Conservation (phyloP, 2,329 filamentous ascomycete species). For the Thielaviopsis ethacetica region DNA sequence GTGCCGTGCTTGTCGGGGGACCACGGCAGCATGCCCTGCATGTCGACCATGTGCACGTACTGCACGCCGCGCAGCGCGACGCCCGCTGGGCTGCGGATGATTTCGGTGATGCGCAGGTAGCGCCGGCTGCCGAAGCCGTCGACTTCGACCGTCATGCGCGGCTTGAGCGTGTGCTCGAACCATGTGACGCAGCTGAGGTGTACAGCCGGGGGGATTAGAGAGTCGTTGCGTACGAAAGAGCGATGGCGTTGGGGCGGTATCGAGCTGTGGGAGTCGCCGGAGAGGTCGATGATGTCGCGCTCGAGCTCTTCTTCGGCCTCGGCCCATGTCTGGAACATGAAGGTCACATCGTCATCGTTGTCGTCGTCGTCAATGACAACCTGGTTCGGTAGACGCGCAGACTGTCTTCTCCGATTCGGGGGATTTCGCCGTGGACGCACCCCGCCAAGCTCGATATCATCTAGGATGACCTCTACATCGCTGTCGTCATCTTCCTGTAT, state of each 20-base stretch:
- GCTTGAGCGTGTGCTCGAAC: neutral
- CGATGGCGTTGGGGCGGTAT: neutral
- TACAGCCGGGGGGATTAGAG: neutral
- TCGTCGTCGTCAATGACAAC: neutral
- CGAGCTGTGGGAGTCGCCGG: slow-evolving; percentile 13
- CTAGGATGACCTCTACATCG: neutral
- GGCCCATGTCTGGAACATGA: neutral
- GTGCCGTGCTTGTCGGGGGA: slow-evolving; percentile 19
- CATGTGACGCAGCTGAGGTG: neutral
- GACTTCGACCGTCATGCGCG: slow-evolving; percentile 4
- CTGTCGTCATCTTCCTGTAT: neutral
- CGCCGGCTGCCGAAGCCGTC: slow-evolving; percentile 7
- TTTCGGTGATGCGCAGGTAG: slow-evolving; percentile 20
- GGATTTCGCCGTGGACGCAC: neutral
- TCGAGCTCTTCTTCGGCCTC: slow-evolving; percentile 10
- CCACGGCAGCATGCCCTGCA: slow-evolving; percentile 22
- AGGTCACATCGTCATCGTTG: slow-evolving; percentile 3
- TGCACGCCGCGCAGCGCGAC: slow-evolving; percentile 22
- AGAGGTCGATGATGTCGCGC: slow-evolving; percentile 21
- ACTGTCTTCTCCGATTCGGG: neutral
- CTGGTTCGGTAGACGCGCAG: neutral
- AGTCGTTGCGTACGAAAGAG: slow-evolving; percentile 1
- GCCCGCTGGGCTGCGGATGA: slow-evolving; percentile 19
- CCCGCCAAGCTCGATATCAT: slow-evolving; percentile 1
- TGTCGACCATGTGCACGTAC: slow-evolving; percentile 20